phyloP scores from a whole-genome alignment of 441 rosid genomes.

The Eutrema salsugineum region DNA sequence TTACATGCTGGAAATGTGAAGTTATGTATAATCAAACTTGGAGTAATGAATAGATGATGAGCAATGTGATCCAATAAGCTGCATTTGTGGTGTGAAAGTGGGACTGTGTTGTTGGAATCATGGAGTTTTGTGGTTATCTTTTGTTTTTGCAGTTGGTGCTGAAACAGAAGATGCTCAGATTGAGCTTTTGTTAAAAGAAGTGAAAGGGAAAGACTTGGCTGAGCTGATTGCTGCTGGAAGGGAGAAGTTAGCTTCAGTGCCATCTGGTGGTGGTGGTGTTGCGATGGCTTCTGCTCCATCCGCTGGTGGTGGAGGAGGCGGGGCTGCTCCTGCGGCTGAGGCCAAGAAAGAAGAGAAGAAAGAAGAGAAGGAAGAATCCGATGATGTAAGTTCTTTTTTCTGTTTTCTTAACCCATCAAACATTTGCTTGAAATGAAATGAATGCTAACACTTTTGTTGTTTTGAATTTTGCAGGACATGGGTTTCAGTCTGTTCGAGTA shows the following conservation, averaged over 20 bases:
- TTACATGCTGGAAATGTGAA: too few species aligned
- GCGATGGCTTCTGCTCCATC: slow-evolving; percentile 42
- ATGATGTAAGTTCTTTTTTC: slow-evolving; percentile 57
- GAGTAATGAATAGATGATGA: too few species aligned
- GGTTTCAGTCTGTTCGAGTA: slow-evolving; percentile 48
- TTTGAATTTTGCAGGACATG: slow-evolving; percentile 57
- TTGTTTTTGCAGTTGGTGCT: slow-evolving; percentile 67
- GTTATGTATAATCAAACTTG: too few species aligned
- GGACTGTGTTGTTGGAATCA: background rate
- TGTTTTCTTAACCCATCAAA: too few species aligned
- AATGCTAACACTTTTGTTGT: background rate
- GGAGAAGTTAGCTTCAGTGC: slow-evolving; percentile 92
- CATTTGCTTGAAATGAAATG: background rate
- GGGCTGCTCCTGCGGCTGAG: slow-evolving; percentile 69
- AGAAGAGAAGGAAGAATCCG: slow-evolving; percentile 87
- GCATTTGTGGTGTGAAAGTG: background rate
- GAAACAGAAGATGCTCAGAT: slow-evolving; percentile 65
- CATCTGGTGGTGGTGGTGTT: slow-evolving; percentile 60
- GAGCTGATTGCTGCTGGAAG: slow-evolving; percentile 86
- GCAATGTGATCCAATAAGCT: background rate
- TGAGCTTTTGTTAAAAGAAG: slow-evolving; percentile 60
- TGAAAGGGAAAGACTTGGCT: slow-evolving; percentile 65
- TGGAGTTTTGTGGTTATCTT: too few species aligned
- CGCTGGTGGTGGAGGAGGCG: slow-evolving; percentile 38
- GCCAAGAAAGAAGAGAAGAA: slow-evolving; percentile 87